Base-by-base conservation (phyloP, 768 basidiomycete species). In the Grammothele lineata region DNA sequence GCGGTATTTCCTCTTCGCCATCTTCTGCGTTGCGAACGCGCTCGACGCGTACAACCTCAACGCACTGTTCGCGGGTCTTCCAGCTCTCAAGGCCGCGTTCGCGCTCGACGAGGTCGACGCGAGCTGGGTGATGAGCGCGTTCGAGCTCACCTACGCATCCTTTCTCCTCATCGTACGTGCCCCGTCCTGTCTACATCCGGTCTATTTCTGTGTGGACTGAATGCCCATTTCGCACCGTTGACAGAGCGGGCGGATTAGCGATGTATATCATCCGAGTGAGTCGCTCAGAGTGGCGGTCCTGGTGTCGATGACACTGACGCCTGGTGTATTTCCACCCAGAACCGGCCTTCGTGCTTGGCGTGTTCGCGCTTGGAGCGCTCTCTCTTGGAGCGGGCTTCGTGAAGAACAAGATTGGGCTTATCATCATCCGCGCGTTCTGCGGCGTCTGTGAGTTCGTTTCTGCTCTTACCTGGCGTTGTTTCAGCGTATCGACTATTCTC, bases 111-210 rank as follows among this genome's bases (percentile, higher is more conserved):
- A 44, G 34, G 43, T 22, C 7, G 34, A 44, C 22, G 21, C 34
- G 4, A 44, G 34, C n/a, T 65, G 63, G 63, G 40, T 63, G 34
- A 48, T 62, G 41, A 61, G 59, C 45, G 59, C 59, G 11, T 65
- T 59, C 45, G 57, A 60, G 47, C 53, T 65, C 33, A 62, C 63
- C 10, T 65, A 61, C 36, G 63, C 63, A n/a, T 48, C 61, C 0
- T 56, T 65, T 32, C 47, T 63, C 19, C 61, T 63, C 30, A 42
- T 57, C 34, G 62, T 58, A 27, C 25, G 61, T 55, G 19, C 12
- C 35, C 36, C 39, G 10, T 6, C 17, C n/a, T n/a, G n/a, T n/a
- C n/a, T n/a, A n/a, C n/a, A n/a, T n/a, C n/a, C n/a, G n/a, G n/a
- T n/a, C n/a, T n/a, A n/a, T 36, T 14, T 24, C n/a, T 22, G 24